Conservation (phyloP, 176 grass and related monocot genomes). For the Rhynchospora breviuscula region DNA sequence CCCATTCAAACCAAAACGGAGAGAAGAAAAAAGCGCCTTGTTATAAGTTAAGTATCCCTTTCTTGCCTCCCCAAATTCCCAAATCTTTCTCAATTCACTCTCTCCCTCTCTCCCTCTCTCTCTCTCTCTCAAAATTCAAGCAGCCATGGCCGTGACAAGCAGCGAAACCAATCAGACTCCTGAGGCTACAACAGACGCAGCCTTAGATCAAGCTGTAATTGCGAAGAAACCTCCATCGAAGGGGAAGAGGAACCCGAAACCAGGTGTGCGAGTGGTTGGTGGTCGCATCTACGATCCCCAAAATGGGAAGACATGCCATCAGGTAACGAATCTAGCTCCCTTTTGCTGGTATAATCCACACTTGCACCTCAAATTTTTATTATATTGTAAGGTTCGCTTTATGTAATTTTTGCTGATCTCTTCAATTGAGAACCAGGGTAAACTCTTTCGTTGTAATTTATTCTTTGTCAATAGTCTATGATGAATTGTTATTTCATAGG, state of each 20-base stretch:
- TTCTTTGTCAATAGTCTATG: neutral
- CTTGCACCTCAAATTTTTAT: neutral
- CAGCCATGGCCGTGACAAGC: neutral
- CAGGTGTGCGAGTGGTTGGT: slow-evolving; percentile 43
- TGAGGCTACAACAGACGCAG: neutral
- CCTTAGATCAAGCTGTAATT: neutral
- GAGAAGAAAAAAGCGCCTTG: neutral
- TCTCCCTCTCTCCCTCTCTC: neutral
- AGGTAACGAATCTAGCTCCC: slow-evolving; percentile 32
- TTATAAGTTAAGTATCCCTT: neutral
- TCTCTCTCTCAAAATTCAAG: neutral
- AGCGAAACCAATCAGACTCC: neutral
- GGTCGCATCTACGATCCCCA: slow-evolving; percentile 62
- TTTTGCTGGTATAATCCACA: neutral
- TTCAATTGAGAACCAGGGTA: neutral
- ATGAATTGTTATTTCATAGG: neutral
- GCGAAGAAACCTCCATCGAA: neutral
- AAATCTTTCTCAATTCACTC: neutral
- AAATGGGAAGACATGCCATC: slow-evolving; percentile 86
- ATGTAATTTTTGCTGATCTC: neutral
- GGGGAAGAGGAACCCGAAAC: slow-evolving; percentile 40
- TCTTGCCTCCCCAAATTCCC: slow-evolving; percentile 20
- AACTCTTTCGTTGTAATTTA: neutral
- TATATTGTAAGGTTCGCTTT: neutral
- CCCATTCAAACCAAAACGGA: neutral